These are phyloP conservation scores for Melocanna baccifera DNA, from an alignment of 176 grass and related monocot genomes.

Conservation along the genomic window DNA sequence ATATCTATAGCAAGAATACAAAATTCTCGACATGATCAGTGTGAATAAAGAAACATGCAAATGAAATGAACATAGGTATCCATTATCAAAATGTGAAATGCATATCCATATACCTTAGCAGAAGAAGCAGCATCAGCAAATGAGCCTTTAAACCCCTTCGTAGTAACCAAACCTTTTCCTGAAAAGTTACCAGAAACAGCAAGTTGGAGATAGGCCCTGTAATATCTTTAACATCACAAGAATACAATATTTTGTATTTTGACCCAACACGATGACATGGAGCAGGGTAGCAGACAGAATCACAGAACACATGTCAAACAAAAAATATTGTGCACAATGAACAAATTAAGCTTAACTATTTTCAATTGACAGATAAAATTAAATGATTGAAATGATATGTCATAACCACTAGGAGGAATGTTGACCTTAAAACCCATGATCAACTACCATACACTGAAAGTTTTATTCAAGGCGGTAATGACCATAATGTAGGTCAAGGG, in stretches of 20 bases:
- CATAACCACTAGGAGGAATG: background rate
- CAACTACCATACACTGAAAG: background rate
- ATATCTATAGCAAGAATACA: constrained; percentile 43
- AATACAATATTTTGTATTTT: background rate
- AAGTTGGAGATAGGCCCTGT: background rate
- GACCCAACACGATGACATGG: background rate
- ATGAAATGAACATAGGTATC: constrained; percentile 15
- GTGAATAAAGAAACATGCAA: constrained; percentile 6
- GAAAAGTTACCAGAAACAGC: constrained; percentile 12
- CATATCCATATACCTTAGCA: constrained; percentile 57
- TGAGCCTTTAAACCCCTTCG: constrained; percentile 64
- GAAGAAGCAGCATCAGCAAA: constrained; percentile 74
- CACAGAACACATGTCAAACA: background rate
- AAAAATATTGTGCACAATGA: background rate
- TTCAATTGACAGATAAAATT: background rate
- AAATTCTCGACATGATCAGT: constrained; percentile 2
- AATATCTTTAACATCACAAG: background rate
- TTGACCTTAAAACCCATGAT: background rate
- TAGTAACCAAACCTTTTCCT: constrained; percentile 70
- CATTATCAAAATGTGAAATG: background rate
- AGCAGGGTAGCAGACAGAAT: background rate
- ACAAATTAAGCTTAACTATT: background rate
- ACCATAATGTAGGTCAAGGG: background rate
- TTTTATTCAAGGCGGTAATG: background rate
- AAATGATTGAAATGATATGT: constrained; percentile 3